Evolutionary conservation across 441 rosid species (phyloP).

Genomic region (Biscutella auriculata): DNA sequence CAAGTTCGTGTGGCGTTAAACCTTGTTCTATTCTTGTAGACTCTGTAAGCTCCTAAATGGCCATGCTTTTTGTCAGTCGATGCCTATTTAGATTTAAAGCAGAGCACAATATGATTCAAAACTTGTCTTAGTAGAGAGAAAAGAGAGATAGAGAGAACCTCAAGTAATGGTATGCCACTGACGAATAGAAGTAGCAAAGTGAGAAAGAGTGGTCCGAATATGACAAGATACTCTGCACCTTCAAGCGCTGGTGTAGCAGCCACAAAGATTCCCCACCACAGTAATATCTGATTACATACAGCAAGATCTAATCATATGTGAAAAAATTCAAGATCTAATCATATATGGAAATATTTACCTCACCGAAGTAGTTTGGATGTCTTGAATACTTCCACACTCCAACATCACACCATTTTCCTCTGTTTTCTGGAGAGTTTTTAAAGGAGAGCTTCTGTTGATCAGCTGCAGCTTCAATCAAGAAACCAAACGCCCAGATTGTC

Average conservation of each 20-base stretch:
- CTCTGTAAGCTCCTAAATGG: conserved; percentile 44
- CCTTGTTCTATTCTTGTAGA: conserved; percentile 74
- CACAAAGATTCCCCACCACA: conserved; percentile 87
- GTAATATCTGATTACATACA: conserved; percentile 43
- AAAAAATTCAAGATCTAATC: background rate
- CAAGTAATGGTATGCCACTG: conserved; percentile 89
- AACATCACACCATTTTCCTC: conserved; percentile 73
- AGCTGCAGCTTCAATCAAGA: conserved; percentile 55
- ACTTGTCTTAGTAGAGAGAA: background rate
- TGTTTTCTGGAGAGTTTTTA: conserved; percentile 61
- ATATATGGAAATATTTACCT: conserved; percentile 36
- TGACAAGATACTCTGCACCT: conserved; percentile 73
- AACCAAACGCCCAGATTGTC: conserved; percentile 66
- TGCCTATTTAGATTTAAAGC: conserved; percentile 24
- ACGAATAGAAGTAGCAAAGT: conserved; percentile 71
- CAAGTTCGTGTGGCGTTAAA: background rate
- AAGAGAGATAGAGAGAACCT: conserved; percentile 34
- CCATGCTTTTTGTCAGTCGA: conserved; percentile 82
- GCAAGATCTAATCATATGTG: too few relatives aligned
- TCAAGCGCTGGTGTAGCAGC: conserved; percentile 60
- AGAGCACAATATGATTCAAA: conserved; percentile 4
- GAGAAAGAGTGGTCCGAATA: conserved; percentile 72
- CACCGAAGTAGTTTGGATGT: conserved; percentile 95
- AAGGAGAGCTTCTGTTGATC: conserved; percentile 81
- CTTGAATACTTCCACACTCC: conserved; percentile 85